phyloP scores from a whole-genome alignment of 2,329 filamentous ascomycete genomes.

The Xylariaceae sp. region DNA sequence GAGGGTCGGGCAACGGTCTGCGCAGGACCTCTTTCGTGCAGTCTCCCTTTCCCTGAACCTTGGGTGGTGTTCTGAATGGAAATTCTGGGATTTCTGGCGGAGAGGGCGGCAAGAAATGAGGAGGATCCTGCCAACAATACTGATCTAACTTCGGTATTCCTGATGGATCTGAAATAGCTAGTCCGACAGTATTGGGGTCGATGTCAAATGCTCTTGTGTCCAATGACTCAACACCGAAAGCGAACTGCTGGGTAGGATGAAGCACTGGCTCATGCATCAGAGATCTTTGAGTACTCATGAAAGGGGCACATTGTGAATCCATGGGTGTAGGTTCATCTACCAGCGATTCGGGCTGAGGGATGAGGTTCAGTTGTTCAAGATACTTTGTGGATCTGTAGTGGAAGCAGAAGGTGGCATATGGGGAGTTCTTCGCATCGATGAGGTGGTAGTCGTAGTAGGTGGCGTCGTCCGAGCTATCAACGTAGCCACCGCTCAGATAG shows the following conservation, averaged over 20 bases:
- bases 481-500: slow-evolving; percentile 47
- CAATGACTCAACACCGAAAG: slow-evolving; percentile 11
- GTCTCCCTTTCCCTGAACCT: slow-evolving; percentile 2
- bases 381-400: slow-evolving; percentile 52
- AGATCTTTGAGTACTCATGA: not conserved
- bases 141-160: slow-evolving; percentile 3
- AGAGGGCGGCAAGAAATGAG: slow-evolving; percentile 7
- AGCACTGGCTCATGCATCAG: not conserved
- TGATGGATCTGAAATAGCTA: slow-evolving; percentile 1
- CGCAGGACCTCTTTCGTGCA: slow-evolving; percentile 10
- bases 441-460: slow-evolving; percentile 50
- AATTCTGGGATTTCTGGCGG: not conserved
- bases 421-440: slow-evolving; percentile 45
- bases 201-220: slow-evolving; percentile 11
- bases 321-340: slow-evolving; percentile 5
- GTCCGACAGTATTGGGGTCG: slow-evolving; percentile 1
- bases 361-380: slow-evolving; percentile 44
- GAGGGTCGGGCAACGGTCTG: slow-evolving; percentile 27
- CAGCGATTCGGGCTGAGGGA: slow-evolving; percentile 26
- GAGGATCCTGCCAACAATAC: slow-evolving; percentile 14
- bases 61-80: too few species aligned
- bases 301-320: slow-evolving; percentile 1
- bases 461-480: slow-evolving; percentile 46
- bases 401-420: slow-evolving; percentile 51
- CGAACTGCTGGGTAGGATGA: slow-evolving; percentile 8